Evolutionary conservation across 169 alveolate genomes (phyloP).

Genomic region (Plasmodium gallinaceum): DNA sequence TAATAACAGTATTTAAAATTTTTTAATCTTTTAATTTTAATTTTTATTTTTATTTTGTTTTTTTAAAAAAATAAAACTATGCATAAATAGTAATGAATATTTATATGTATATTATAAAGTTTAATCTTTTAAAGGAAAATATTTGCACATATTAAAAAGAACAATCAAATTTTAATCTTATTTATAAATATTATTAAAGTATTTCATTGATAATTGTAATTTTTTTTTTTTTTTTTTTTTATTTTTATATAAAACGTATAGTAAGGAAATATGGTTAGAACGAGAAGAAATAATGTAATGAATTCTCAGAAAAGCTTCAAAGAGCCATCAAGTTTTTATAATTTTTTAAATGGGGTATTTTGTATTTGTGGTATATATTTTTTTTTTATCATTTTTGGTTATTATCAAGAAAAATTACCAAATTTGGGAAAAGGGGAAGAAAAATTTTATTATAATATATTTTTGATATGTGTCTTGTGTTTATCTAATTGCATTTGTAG

Average conservation of each 20-base stretch:
- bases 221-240: too few species aligned
- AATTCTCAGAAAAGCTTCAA: conserved; percentile 23
- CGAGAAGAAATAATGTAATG: conserved; percentile 1
- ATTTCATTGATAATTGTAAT: neutral
- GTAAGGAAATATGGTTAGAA: conserved; percentile 24
- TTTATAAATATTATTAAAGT: neutral
- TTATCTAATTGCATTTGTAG: conserved; percentile 67
- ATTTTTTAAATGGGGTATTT: conserved; percentile 41
- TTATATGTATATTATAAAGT: too few species aligned
- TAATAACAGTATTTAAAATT: too few species aligned
- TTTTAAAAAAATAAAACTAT: too few species aligned
- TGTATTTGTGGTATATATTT: conserved; percentile 79
- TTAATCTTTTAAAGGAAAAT: too few species aligned
- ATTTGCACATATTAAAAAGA: neutral
- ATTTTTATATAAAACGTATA: neutral
- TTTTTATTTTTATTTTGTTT: too few species aligned
- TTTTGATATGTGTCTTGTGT: conserved; percentile 63
- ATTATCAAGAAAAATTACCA: conserved; percentile 81
- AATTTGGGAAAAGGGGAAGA: conserved; percentile 61
- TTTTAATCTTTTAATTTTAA: too few species aligned
- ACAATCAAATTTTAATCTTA: neutral
- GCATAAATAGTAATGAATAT: too few species aligned
- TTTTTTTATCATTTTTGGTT: conserved; percentile 83
- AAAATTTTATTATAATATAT: conserved; percentile 68
- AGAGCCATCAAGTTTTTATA: conserved; percentile 35